Base-by-base conservation (phyloP, 2,329 filamentous ascomycete genomes). In the Thyridium curvatum region DNA sequence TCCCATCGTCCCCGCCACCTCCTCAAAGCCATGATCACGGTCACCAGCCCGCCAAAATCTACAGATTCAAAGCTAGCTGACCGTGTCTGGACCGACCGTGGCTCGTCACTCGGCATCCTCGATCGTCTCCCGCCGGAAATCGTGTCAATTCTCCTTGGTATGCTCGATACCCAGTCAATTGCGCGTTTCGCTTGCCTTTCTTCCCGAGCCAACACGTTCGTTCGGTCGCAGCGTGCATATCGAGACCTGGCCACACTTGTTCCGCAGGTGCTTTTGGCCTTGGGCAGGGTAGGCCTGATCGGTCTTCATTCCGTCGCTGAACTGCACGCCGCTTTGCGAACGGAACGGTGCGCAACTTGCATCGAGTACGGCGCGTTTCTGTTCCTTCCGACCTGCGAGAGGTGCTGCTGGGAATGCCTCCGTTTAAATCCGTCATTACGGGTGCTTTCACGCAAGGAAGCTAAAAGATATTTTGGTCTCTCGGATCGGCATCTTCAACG, bases 371-470 rank as follows among this genome's bases (percentile, higher is more conserved):
- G 53, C 12, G 47, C 42, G 2, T 58, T 56, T 38, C 39, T 61
- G 12, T 58, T 58, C 33, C 45, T 60, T 21, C 53, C 56, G 1
- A 54, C 53, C 3, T 59, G 53, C 41, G 52, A 58, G 38, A 51
- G 59, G 37, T 42, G 51, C 33, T 62, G 57, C 41, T 51, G 48
- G 18, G 41, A 50, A 33, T 61, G 59, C 35, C 44, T 61, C 3
- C 12, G 32, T 12, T 38, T 46, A 30, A 54, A 52, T n/a, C n/a
- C n/a, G n/a, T n/a, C n/a, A n/a, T n/a, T n/a, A n/a, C n/a, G n/a
- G n/a, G n/a, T n/a, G n/a, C n/a, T n/a, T n/a, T n/a, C n/a, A n/a
- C n/a, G n/a, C n/a, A n/a, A n/a, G n/a, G n/a, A n/a, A n/a, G n/a
- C n/a, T n/a, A n/a, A n/a, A n/a, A n/a, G n/a, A n/a, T n/a, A n/a